phyloP scores from a whole-genome alignment of 2,329 filamentous ascomycete species.

The Pestalotiopsis sp. region DNA sequence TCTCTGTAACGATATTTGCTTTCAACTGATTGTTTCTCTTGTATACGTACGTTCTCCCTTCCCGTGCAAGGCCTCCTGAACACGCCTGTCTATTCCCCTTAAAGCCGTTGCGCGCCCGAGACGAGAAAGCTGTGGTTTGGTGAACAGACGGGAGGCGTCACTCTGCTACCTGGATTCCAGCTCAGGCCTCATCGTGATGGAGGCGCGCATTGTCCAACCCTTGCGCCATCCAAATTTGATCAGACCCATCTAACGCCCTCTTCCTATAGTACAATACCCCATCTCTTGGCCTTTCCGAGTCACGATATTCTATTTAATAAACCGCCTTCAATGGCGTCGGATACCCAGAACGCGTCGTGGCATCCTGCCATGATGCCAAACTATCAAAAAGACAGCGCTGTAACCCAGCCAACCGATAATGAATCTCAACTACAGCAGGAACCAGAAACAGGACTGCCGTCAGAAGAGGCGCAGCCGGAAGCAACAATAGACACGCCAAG shows the following conservation, averaged over 20 bases:
- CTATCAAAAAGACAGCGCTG: constrained; percentile 18
- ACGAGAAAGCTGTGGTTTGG: neutral
- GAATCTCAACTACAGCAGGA: constrained; percentile 14
- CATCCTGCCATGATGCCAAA: constrained; percentile 57
- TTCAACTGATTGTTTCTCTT: neutral
- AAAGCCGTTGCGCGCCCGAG: neutral
- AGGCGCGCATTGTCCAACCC: neutral
- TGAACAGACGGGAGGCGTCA: neutral
- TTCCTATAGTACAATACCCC: neutral
- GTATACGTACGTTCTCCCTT: neutral
- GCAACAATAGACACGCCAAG: constrained; percentile 17
- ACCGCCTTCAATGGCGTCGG: constrained; percentile 42
- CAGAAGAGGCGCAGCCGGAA: constrained; percentile 13
- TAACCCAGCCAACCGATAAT: neutral
- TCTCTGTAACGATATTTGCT: neutral
- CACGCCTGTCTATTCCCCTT: neutral
- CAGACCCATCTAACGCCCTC: neutral
- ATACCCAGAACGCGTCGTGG: constrained; percentile 48
- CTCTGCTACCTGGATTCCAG: neutral
- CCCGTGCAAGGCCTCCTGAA: neutral
- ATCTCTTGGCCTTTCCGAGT: neutral
- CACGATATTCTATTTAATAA: constrained; percentile 25
- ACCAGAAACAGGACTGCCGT: constrained; percentile 17
- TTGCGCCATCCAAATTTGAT: neutral
- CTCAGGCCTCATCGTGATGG: neutral